These are phyloP conservation scores for Ceratobasidium sp. DNA, from an alignment of 1,284 basidiomycete species.

Conservation along the genomic window DNA sequence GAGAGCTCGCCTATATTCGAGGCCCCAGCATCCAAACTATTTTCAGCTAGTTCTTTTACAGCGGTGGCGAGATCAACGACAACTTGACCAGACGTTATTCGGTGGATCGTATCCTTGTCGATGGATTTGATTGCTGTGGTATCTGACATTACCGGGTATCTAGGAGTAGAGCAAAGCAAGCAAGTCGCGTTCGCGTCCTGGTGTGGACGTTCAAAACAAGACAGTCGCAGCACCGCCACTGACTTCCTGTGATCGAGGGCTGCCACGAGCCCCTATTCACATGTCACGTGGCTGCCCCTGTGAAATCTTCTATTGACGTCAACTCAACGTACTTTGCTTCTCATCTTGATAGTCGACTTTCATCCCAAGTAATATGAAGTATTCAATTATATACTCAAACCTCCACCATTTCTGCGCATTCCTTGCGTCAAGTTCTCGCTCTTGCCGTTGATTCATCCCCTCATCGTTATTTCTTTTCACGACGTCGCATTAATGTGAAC, in stretches of 20 bases:
- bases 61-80: slow-evolving; percentile 94
- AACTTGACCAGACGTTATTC: slow-evolving; percentile 94
- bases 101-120: slow-evolving; percentile 82
- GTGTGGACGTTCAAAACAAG: background rate
- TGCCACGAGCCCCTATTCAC: background rate
- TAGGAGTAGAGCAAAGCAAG: background rate
- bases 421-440: background rate
- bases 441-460: too few species aligned
- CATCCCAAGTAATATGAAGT: too few species aligned
- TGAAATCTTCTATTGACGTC: background rate
- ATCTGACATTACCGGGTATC: slow-evolving; percentile 33
- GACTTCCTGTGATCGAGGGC: background rate
- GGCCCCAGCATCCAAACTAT: slow-evolving; percentile 93
- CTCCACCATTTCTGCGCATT: background rate
- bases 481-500: too few species aligned
- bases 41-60: slow-evolving; percentile 97
- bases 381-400: background rate
- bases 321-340: too few species aligned
- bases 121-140: slow-evolving; percentile 69
- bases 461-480: too few species aligned
- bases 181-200: background rate
- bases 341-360: too few species aligned
- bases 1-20: slow-evolving; percentile 81
- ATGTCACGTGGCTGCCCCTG: background rate
- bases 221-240: background rate